A percentile compares a stretch with the other conserved stretches of the same genome.
phyloP scores from a whole-genome alignment of 257 asterid species.

The Galeopsis tetrahit region DNA sequence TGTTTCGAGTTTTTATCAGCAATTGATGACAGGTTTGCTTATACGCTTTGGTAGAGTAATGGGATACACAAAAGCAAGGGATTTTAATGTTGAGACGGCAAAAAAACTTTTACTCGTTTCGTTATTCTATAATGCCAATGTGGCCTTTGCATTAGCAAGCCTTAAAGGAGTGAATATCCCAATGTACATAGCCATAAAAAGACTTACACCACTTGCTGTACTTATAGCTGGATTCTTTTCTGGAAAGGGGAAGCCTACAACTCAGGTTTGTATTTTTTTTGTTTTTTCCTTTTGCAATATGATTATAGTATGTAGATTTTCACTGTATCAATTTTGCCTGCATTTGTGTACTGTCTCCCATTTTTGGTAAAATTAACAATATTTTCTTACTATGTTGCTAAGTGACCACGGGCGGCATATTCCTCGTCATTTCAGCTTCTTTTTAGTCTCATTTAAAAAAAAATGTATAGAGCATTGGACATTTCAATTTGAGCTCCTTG shows the following conservation, averaged over 20 bases:
- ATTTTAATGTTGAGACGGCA: slow-evolving; percentile 66
- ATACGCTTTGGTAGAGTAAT: slow-evolving; percentile 74
- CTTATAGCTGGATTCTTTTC: slow-evolving; percentile 83
- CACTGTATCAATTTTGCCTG: slow-evolving; percentile 2
- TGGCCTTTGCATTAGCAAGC: slow-evolving; percentile 96
- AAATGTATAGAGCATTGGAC: neutral
- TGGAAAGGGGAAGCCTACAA: slow-evolving; percentile 87
- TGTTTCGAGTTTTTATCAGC: slow-evolving; percentile 60
- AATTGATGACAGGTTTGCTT: slow-evolving; percentile 85
- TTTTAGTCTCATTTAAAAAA: no score
- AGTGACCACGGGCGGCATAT: neutral
- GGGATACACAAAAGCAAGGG: slow-evolving; percentile 82
- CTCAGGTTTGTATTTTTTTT: slow-evolving; percentile 69
- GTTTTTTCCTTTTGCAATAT: neutral
- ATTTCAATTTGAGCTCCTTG: slow-evolving; percentile 12
- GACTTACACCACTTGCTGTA: slow-evolving; percentile 98
- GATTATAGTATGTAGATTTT: neutral
- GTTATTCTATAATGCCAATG: slow-evolving; percentile 95
- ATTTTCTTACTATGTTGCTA: slow-evolving; percentile 3
- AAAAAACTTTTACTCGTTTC: slow-evolving; percentile 85
- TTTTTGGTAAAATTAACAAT: neutral
- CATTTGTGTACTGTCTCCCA: no score
- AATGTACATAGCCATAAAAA: slow-evolving; percentile 97
- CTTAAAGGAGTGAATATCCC: slow-evolving; percentile 99
- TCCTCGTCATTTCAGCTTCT: neutral